These are phyloP conservation scores for Syzygium oleosum DNA, from an alignment of 345 rosid species.

Conservation along the genomic window DNA sequence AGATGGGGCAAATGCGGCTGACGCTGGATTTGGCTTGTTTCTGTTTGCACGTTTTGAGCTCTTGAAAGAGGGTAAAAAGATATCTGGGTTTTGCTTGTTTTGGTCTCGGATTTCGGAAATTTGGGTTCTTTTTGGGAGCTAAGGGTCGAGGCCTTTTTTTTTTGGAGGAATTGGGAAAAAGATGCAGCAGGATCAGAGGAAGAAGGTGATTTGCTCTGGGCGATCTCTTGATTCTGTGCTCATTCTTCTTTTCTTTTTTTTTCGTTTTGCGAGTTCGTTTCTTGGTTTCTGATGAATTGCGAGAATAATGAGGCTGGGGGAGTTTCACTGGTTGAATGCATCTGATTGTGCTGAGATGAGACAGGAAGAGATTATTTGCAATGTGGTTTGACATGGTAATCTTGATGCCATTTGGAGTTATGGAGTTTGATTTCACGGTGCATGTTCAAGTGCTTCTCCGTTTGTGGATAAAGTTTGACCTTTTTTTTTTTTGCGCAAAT, in stretches of 20 bases:
- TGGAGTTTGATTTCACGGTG: background rate
- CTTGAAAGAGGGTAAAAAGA: background rate
- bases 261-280: background rate
- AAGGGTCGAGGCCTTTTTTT: background rate
- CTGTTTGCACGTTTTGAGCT: background rate
- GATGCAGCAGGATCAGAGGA: slow-evolving; percentile 78
- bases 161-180: background rate
- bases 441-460: background rate
- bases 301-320: background rate
- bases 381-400: background rate
- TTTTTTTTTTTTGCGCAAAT: background rate
- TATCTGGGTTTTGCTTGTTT: background rate
- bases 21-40: slow-evolving; percentile 4
- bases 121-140: background rate
- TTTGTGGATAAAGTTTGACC: background rate
- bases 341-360: background rate
- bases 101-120: background rate
- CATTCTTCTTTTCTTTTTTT: background rate
- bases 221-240: background rate
- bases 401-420: background rate
- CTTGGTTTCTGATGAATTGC: background rate
- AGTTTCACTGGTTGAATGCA: background rate
- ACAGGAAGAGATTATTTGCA: background rate
- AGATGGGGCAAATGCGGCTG: slow-evolving; percentile 86
- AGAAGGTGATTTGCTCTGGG: slow-evolving; percentile 45